phyloP scores from a whole-genome alignment of 1,284 basidiomycete genomes.

The Singerocomus inundabilis region DNA sequence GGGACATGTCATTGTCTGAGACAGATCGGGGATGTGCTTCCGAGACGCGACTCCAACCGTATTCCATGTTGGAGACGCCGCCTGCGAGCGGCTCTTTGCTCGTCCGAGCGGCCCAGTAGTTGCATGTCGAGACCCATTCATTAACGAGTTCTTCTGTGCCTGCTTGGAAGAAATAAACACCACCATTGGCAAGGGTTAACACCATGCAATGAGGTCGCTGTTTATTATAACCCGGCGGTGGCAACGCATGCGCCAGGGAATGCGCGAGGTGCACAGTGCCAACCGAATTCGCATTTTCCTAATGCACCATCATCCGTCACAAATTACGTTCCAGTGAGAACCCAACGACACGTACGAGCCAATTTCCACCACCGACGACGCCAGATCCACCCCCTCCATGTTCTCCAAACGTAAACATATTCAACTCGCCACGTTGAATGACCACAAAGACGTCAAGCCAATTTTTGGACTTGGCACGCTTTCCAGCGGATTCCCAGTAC shows the following conservation, averaged over 20 bases:
- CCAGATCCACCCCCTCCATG: constrained; percentile 53
- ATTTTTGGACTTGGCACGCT: constrained; percentile 79
- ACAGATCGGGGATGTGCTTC: constrained; percentile 57
- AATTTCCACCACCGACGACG: constrained; percentile 92
- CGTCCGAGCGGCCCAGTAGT: constrained; percentile 95
- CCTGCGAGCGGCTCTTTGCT: constrained; percentile 93
- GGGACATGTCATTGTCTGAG: constrained; percentile 55
- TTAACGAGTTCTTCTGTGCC: constrained; percentile 96
- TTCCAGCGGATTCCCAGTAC: constrained; percentile 85
- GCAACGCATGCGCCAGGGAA: constrained; percentile 83
- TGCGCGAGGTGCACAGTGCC: constrained; percentile 85
- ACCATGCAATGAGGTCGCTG: constrained; percentile 94
- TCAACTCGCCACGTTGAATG: constrained; percentile 88
- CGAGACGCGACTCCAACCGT: constrained; percentile 88
- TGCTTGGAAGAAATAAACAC: constrained; percentile 95
- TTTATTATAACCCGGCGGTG: constrained; percentile 88
- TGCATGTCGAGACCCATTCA: constrained; percentile 98
- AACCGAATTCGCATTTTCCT: constrained; percentile 84
- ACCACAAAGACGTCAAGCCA: constrained; percentile 97
- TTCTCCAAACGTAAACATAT: constrained; percentile 92
- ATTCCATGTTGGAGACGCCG: constrained; percentile 98
- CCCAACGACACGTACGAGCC: constrained; percentile 72
- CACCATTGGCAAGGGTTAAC: constrained; percentile 85
- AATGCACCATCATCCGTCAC: not conserved
- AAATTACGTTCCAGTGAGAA: not conserved